phyloP scores from a whole-genome alignment of 129 eudicot genomes.

The Daucus carota region DH1_v3.0 NC_030383.2:62481001-62481500 shows the following conservation, averaged over 20 bases:
- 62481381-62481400: conserved; percentile 9
- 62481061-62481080: neutral
- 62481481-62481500: conserved; percentile 5
- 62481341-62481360: neutral
- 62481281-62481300: conserved; percentile 5
- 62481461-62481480: conserved; percentile 5
- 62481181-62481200: conserved; percentile 13
- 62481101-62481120: neutral
- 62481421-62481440: neutral
- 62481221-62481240: neutral
- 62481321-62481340: conserved; percentile 1
- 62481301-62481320: conserved; percentile 1
- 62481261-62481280: conserved; percentile 1
- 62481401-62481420: neutral
- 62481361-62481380: conserved; percentile 1
- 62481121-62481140: neutral
- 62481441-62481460: neutral
- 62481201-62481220: neutral
- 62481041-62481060: neutral
- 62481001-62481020: neutral
- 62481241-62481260: neutral
- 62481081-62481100: neutral
- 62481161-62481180: conserved; percentile 13
- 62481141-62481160: neutral
- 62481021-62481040: neutral